Percentiles rank a stretch among this genome's conserved stretches.
Evolutionary conservation across 2,329 filamentous ascomycete genomes (phyloP).

Genomic region (Tricladium varicosporioides): DNA sequence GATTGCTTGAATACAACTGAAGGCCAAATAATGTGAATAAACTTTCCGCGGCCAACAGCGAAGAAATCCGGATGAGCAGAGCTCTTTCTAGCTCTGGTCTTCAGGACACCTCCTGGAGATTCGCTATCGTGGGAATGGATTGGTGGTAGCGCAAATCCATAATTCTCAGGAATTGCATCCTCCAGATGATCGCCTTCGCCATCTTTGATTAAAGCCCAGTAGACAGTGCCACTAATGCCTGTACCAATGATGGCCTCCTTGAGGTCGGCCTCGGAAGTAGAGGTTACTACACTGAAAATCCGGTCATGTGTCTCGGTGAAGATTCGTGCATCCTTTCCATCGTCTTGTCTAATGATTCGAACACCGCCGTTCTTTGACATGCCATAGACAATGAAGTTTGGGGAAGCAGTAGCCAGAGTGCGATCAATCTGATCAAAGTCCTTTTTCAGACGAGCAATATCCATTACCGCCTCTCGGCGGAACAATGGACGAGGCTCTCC

Average conservation of each 20-base stretch:
- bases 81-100: conserved; percentile 90
- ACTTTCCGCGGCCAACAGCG: conserved; percentile 91
- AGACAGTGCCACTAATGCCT: conserved; percentile 92
- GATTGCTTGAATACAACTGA: conserved; percentile 61
- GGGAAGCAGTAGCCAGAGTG: conserved; percentile 84
- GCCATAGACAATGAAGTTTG: conserved; percentile 90
- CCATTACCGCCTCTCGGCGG: conserved; percentile 78
- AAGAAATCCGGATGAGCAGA: conserved; percentile 90
- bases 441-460: conserved; percentile 93
- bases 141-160: conserved; percentile 86
- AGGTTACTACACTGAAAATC: conserved; percentile 90
- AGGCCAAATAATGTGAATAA: conserved; percentile 84
- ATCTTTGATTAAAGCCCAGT: conserved; percentile 83
- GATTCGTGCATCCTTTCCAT: conserved; percentile 86
- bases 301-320: conserved; percentile 91
- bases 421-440: conserved; percentile 97
- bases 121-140: conserved; percentile 85
- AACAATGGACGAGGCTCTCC: conserved; percentile 61
- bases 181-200: conserved; percentile 77
- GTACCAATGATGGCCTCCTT: conserved; percentile 87
- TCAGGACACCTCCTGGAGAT: conserved; percentile 85
- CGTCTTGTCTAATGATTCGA: conserved; percentile 89
- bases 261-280: conserved; percentile 60
- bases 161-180: conserved; percentile 74
- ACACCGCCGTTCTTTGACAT: conserved; percentile 92